These are phyloP conservation scores for Theobroma cacao DNA, from an alignment of 345 rosid species.

Conservation along the genomic window DNA sequence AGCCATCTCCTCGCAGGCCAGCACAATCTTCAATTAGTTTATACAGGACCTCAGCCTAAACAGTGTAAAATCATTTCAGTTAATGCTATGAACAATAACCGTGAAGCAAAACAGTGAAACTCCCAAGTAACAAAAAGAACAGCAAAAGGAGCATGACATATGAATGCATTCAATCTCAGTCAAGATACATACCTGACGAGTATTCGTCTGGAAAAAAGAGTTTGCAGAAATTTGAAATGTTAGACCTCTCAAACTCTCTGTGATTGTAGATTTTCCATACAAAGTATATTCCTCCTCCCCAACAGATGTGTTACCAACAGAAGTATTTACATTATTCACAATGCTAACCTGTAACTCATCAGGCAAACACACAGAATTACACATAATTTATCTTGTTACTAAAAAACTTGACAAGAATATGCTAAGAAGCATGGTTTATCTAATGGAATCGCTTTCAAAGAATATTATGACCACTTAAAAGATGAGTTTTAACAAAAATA, in stretches of 20 bases:
- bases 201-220: conserved; percentile 94
- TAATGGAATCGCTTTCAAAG: not conserved
- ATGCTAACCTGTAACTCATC: conserved; percentile 60
- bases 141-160: not conserved
- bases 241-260: conserved; percentile 78
- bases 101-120: conserved; percentile 1
- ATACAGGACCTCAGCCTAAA: conserved; percentile 89
- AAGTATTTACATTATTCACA: conserved; percentile 84
- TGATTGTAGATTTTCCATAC: conserved; percentile 67
- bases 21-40: conserved; percentile 81
- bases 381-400: not conserved
- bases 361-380: conserved; percentile 8
- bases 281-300: conserved; percentile 88
- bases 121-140: not conserved
- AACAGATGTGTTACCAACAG: conserved; percentile 87
- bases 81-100: not conserved
- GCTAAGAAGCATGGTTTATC: not conserved
- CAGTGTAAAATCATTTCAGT: conserved; percentile 16
- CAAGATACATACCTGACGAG: conserved; percentile 59
- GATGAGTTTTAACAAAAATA: not conserved
- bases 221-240: conserved; percentile 91
- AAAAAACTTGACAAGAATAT: not conserved
- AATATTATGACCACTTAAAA: not conserved
- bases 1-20: conserved; percentile 82
- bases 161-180: not conserved